Evolutionary conservation across 768 basidiomycete species (phyloP).

Genomic region (Lentinus tigrinus): DNA sequence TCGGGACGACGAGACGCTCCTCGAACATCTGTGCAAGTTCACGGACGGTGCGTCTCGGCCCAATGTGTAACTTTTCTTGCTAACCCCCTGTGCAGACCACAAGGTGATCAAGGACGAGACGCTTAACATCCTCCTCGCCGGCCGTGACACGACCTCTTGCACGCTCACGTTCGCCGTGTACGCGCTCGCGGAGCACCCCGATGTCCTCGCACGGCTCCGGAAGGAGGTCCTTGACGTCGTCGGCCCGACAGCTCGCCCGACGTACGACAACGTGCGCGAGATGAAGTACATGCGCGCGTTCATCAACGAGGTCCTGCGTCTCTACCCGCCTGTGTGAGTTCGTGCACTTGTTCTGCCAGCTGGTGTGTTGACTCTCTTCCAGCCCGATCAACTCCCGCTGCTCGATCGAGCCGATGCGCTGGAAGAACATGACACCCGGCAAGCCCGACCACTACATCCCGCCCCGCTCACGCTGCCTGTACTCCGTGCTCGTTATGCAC

Average conservation of each 20-base stretch:
- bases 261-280: constrained; percentile 52
- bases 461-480: constrained; percentile 25
- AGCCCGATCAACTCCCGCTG: constrained; percentile 10
- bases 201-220: constrained; percentile 45
- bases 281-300: constrained; percentile 61
- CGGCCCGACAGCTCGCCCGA: constrained; percentile 43
- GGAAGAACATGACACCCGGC: constrained; percentile 9
- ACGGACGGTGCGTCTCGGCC: constrained; percentile 43
- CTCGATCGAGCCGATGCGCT: constrained; percentile 10
- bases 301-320: constrained; percentile 39
- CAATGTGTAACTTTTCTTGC: background rate
- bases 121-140: constrained; percentile 57
- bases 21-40: constrained; percentile 51
- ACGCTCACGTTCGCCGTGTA: constrained; percentile 54
- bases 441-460: constrained; percentile 13
- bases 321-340: constrained; percentile 7
- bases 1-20: constrained; percentile 28
- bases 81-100: constrained; percentile 30
- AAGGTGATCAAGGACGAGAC: constrained; percentile 49
- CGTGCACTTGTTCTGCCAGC: background rate
- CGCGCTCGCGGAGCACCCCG: constrained; percentile 51
- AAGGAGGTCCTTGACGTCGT: constrained; percentile 48
- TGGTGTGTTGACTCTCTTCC: background rate
- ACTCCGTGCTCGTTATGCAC: constrained; percentile 58
- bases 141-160: constrained; percentile 54